Percentiles rank a stretch among this genome's conserved stretches.
Evolutionary conservation across 495 filamentous ascomycete genomes (phyloP).

Genomic region (Lepidopterella palustris): DNA sequence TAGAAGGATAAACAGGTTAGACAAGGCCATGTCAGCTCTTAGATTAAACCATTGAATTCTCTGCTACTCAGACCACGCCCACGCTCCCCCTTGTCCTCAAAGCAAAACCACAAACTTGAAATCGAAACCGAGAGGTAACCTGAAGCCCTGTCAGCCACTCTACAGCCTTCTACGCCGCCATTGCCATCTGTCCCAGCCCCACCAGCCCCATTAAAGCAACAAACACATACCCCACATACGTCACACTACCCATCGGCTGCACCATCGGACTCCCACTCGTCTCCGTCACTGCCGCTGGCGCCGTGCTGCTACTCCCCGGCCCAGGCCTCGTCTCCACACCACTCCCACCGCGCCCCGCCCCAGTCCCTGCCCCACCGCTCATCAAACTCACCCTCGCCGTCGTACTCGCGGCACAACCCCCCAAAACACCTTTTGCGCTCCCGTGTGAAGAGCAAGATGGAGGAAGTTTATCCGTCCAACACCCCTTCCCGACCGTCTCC

Average conservation of each 20-base stretch:
- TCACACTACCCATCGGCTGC: not conserved
- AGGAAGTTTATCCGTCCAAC: not conserved
- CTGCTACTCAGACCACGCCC: not conserved
- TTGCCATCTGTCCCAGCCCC: not conserved
- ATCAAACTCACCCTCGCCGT: not conserved
- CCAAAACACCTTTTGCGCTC: too few relatives aligned
- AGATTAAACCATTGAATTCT: not conserved
- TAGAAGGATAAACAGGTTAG: not conserved
- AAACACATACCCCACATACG: not conserved
- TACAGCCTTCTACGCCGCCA: not conserved
- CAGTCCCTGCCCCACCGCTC: not conserved
- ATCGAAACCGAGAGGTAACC: too few relatives aligned
- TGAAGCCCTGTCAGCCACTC: too few relatives aligned
- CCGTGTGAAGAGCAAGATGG: too few relatives aligned
- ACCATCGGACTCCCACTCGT: not conserved
- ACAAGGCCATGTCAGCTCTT: not conserved
- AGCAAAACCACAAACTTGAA: too few relatives aligned
- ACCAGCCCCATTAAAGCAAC: not conserved
- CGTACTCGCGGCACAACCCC: not conserved
- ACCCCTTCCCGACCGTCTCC: not conserved
- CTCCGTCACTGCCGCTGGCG: not conserved
- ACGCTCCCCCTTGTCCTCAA: too few relatives aligned
- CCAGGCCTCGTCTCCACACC: not conserved
- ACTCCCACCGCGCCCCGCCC: not conserved
- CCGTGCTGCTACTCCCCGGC: not conserved